These are phyloP conservation scores for Metschnikowia drakensbergensis DNA, from an alignment of 805 yeast genomes.

Conservation along the genomic window DNA sequence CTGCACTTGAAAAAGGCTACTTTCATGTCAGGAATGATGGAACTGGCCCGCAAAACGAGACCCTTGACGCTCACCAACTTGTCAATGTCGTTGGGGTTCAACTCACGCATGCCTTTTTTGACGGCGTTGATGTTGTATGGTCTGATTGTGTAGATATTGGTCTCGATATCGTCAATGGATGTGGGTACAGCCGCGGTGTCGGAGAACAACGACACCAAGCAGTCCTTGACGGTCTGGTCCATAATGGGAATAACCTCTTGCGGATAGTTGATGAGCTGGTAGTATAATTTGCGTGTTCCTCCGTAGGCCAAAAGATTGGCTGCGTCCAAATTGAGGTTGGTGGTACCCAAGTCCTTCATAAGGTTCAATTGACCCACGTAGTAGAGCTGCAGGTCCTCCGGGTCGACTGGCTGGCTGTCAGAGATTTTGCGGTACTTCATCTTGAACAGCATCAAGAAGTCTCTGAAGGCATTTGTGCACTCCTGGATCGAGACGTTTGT, in stretches of 20 bases:
- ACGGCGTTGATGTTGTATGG: slow-evolving; percentile 76
- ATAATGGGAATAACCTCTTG: slow-evolving; percentile 96
- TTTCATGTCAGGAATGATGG: slow-evolving; percentile 96
- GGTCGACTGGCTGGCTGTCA: slow-evolving; percentile 39
- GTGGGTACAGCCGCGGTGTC: slow-evolving; percentile 25
- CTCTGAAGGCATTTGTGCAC: slow-evolving; percentile 72
- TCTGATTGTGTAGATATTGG: slow-evolving; percentile 78
- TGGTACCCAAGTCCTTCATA: slow-evolving; percentile 74
- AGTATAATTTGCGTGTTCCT: slow-evolving; percentile 71
- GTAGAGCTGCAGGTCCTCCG: slow-evolving; percentile 65
- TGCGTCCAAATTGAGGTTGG: slow-evolving; percentile 82
- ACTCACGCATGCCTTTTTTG: slow-evolving; percentile 79
- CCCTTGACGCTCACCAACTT: slow-evolving; percentile 90
- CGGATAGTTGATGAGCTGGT: slow-evolving; percentile 87
- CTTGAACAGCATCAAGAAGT: slow-evolving; percentile 81
- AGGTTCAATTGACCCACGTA: slow-evolving; percentile 70
- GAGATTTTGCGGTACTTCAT: slow-evolving; percentile 60
- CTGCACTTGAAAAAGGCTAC: slow-evolving; percentile 93
- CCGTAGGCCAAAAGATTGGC: slow-evolving; percentile 73
- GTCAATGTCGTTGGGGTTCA: slow-evolving; percentile 92
- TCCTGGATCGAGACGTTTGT: slow-evolving; percentile 93
- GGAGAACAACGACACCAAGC: slow-evolving; percentile 56
- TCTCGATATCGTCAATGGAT: slow-evolving; percentile 66
- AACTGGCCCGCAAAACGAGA: slow-evolving; percentile 78
- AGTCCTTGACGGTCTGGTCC: slow-evolving; percentile 94